Percentiles rank a stretch among this genome's conserved stretches.
These are phyloP conservation scores for Plasmodium gaboni DNA, from an alignment of 169 alveolate genomes.

Conservation along the genomic window DNA sequence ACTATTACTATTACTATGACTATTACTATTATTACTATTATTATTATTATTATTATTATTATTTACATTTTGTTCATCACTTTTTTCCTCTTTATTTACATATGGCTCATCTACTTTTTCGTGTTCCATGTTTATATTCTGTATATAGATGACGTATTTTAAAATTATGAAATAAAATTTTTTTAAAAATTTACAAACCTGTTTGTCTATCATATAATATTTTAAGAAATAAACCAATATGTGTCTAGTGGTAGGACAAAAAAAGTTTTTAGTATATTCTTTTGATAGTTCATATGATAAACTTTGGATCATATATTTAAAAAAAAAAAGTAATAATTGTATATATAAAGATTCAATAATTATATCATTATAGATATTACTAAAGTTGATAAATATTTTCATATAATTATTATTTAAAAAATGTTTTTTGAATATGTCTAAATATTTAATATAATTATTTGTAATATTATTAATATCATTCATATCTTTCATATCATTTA, in stretches of 20 bases:
- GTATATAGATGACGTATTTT: constrained; percentile 58
- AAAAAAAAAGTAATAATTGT: constrained; percentile 46
- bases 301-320: constrained; percentile 47
- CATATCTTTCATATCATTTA: no score
- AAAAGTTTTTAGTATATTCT: constrained; percentile 5
- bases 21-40: no score
- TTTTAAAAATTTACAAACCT: constrained; percentile 34
- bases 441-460: constrained; percentile 11
- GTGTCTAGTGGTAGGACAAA: constrained; percentile 1
- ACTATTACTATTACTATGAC: not conserved
- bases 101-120: not conserved
- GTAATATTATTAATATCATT: not conserved
- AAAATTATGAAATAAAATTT: constrained; percentile 38
- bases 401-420: constrained; percentile 57
- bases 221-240: constrained; percentile 31
- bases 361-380: constrained; percentile 65
- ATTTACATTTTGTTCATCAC: not conserved
- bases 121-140: constrained; percentile 13
- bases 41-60: no score
- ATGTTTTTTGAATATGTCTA: constrained; percentile 10
- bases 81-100: not conserved
- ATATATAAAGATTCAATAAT: constrained; percentile 62
- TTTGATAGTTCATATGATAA: constrained; percentile 18
- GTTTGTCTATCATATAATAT: constrained; percentile 50
- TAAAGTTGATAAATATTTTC: constrained; percentile 36